Percentiles rank a stretch among this genome's conserved stretches.
Evolutionary conservation across 352 stramenopile genomes (phyloP).

Genomic region (Pythium sukuiense): DNA sequence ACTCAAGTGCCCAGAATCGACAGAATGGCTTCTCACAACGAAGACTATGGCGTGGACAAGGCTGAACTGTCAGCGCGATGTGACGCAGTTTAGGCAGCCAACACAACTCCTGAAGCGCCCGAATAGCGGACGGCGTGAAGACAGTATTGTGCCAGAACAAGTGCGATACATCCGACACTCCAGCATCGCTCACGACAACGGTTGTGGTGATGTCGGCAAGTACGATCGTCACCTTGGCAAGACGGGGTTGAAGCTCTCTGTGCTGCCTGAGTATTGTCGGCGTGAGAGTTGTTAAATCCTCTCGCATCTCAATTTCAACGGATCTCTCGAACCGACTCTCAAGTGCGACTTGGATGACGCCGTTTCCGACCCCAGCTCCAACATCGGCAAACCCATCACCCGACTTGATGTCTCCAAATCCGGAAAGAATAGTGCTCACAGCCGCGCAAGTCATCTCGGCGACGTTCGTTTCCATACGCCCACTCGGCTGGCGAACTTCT

Average conservation of each 20-base stretch:
- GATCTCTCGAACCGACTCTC: conserved; percentile 1
- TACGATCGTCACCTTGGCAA: conserved; percentile 5
- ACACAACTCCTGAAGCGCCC: neutral
- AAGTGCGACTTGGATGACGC: conserved; percentile 11
- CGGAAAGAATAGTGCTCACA: neutral
- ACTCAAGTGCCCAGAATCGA: neutral
- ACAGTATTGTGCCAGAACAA: conserved; percentile 16
- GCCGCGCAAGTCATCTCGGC: conserved; percentile 11
- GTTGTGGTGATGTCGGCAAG: neutral
- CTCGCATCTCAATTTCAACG: conserved; percentile 5
- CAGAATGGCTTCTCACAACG: conserved; percentile 8
- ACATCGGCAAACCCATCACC: conserved; percentile 10
- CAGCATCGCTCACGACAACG: neutral
- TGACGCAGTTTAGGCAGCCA: conserved; percentile 8
- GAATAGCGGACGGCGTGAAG: neutral
- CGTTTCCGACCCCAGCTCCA: conserved; percentile 13
- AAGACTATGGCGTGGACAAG: conserved; percentile 1
- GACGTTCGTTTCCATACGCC: conserved; percentile 6
- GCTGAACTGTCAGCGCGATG: conserved; percentile 1
- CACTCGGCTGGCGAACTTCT: conserved; percentile 5
- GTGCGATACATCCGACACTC: neutral
- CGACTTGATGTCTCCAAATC: neutral
- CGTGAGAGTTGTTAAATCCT: neutral
- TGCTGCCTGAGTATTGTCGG: conserved; percentile 3
- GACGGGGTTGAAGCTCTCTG: neutral